Evolutionary conservation across 192 early-diverging fungal genomes (phyloP), one percentile per base, ranked within the genome.

Genomic region (Backusella australiensis): DNA sequence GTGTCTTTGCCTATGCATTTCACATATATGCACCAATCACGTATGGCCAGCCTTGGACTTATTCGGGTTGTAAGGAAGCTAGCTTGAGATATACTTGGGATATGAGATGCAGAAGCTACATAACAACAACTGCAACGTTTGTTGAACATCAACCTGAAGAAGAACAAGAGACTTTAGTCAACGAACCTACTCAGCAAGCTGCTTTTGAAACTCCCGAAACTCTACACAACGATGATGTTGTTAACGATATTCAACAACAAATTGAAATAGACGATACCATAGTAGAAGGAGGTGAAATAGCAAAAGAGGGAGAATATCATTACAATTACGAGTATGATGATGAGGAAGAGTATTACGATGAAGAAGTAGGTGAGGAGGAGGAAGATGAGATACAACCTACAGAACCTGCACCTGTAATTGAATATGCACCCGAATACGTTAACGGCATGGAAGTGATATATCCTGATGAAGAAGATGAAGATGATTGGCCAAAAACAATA

Each of bases 11-110:
- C 46, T 84, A 5, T 82, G 89, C 5, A 83, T 90, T 23, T 80
- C 93, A 63, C 87, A 84, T 72, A 84, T 92, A 44, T 96, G 93
- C 92, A 38, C 95, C 96, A 6, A 67, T 98, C n/a, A 89, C 94
- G 0, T 99, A 99, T 85, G 95, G 95, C 42, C 85, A 80, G 39
- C 73, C 82, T 46, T 96, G 94, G 94, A 90, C 86, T 23, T 90
- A 86, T 68, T 78, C 86, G 32, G 81, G 89, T 7, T 99, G 97
- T 69, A 63, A 68, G 21, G 34, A 19, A 3, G 56, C 77, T 12
- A 72, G 34, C 14, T 73, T 59, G 36, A 29, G 67, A 36, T 9
- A 53, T 26, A 68, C 71, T 7, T 78, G 77, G 77, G 44, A 78
- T 15, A 68, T 67, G 19, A 34, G 65, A n/a, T 78, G 77, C n/a